Evolutionary conservation across 116 monocot genomes (phyloP).

Genomic region (Zostera marina): DNA sequence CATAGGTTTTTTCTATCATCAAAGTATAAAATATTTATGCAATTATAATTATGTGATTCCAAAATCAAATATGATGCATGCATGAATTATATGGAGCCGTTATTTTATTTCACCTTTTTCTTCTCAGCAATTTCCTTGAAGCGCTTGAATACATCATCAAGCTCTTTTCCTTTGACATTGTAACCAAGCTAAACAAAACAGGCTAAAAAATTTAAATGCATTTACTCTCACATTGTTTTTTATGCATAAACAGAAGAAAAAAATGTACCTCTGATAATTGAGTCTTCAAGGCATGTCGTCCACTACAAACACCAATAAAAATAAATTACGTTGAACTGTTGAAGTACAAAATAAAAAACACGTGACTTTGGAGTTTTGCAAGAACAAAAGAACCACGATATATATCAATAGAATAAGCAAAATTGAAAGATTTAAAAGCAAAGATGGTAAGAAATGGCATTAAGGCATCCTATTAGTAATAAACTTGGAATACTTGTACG

Average conservation of each 20-base stretch:
- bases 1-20: no score
- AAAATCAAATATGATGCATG: neutral
- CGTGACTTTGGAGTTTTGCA: neutral
- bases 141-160: constrained; percentile 89
- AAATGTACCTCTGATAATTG: constrained; percentile 59
- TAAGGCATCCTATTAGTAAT: no score
- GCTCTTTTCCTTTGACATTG: constrained; percentile 67
- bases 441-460: no score
- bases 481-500: no score
- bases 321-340: neutral
- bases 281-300: constrained; percentile 64
- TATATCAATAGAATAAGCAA: no score
- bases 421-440: no score
- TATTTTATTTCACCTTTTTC: constrained; percentile 57
- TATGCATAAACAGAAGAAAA: neutral
- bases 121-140: constrained; percentile 93
- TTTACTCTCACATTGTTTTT: neutral
- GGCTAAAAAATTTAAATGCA: neutral
- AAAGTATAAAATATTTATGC: no score
- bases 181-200: constrained; percentile 55
- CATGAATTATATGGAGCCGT: neutral
- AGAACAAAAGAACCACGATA: no score
- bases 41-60: no score
- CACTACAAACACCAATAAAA: constrained; percentile 28
- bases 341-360: neutral